These are phyloP conservation scores for Coccomyxa subellipsoidea DNA, from an alignment of 163 green algal species.

Conservation along the genomic window DNA sequence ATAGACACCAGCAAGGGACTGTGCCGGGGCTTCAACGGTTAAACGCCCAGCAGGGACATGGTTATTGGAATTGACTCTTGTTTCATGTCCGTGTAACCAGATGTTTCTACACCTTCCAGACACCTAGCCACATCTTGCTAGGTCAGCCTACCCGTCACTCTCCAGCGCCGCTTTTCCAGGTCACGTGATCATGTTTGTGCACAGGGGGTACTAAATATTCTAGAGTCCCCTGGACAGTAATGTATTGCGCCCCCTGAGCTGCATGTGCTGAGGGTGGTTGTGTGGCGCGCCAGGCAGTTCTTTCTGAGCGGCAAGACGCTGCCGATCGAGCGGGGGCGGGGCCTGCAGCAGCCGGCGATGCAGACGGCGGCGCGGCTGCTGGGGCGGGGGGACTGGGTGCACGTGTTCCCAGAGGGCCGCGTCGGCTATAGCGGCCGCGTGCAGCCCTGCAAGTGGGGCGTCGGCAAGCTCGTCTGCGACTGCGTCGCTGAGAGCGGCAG, in stretches of 20 bases:
- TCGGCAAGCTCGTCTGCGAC: conserved; percentile 81
- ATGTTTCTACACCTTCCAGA: background rate
- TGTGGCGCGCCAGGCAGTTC: conserved; percentile 60
- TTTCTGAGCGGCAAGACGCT: conserved; percentile 88
- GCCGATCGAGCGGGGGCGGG: conserved; percentile 65
- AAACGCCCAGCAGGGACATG: too few relatives aligned
- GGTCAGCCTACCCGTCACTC: too few relatives aligned
- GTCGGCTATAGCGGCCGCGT: conserved; percentile 52
- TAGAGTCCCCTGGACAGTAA: too few relatives aligned
- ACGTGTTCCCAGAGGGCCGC: conserved; percentile 86
- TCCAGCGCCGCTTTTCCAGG: too few relatives aligned
- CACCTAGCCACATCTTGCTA: background rate
- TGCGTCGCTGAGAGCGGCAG: conserved; percentile 18
- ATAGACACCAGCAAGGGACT: background rate
- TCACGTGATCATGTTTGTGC: too few relatives aligned
- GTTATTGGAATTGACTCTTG: too few relatives aligned
- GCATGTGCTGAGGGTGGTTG: too few relatives aligned
- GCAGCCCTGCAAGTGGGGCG: conserved; percentile 59
- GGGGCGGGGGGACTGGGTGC: conserved; percentile 72
- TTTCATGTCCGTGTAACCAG: too few relatives aligned
- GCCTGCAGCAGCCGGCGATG: conserved; percentile 74
- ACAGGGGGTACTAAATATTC: too few relatives aligned
- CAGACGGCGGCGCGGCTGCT: conserved; percentile 37
- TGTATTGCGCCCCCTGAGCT: too few relatives aligned
- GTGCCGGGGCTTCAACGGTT: too few relatives aligned